Evolutionary conservation across 805 yeast genomes (phyloP), one percentile per base, ranked within the genome.

Genomic region (Kluyveromyces siamensis): DNA sequence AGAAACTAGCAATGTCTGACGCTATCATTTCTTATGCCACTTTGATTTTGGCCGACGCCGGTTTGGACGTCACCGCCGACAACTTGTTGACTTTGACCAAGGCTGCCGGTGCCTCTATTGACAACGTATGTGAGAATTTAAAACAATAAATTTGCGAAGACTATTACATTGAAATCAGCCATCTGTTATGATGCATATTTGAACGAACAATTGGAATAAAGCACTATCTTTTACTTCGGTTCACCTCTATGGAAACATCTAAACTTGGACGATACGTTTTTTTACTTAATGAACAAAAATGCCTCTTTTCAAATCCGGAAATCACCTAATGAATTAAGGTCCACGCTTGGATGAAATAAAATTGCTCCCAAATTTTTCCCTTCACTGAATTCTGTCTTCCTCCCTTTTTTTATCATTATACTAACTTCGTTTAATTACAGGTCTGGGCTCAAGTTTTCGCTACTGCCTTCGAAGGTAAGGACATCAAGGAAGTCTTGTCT

Each of bases 11-110:
- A 72, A 87, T 87, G 96, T 86, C 95, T 75, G 95, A 89, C 81
- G 84, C 96, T 72, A 80, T 90, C 69, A 87, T 88, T 71, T 88
- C 96, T 63, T 89, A 87, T 83, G 98, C 99, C 73, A 95, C 99
- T 72, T 84, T 91, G 75, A 90, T 91, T 79, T 80, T 91, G 74
- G 96, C 98, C 63, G 99, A 91, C 72, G 91, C 97, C 68, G 96
- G 89, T 72, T 76, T 88, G 69, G 96, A 90, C 73, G 80, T 91
- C 83, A 78, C 96, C 56, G 62, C 89, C 62, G 90, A 83, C 72
- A 85, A 84, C 79, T 76, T 85, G 66, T 66, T 75, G 67, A 74
- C 87, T 66, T 70, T 85, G 69, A 74, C 87, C 73, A 69, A 76
- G 67, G 86, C 87, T 63, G 93, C 95, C 60, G 84, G 87, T 72